phyloP scores from a whole-genome alignment of 108 stramenopile species.

The Nitzschia sp. region DNA sequence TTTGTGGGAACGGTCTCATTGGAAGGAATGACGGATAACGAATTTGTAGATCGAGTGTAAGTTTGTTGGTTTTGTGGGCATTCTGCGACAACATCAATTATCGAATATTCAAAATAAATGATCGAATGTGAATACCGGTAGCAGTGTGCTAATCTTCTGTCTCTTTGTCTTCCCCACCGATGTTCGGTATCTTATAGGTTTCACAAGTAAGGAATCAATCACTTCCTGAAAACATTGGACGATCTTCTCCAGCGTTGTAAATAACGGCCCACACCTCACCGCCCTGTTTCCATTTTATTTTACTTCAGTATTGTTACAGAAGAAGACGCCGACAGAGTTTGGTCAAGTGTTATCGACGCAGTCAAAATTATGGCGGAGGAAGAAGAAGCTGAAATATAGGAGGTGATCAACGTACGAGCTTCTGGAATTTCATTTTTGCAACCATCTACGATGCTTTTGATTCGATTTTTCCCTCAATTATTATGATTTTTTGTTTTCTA shows the following conservation, averaged over 20 bases:
- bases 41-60: conserved; percentile 61
- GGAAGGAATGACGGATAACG: conserved; percentile 70
- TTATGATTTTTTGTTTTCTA: background rate
- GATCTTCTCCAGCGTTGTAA: background rate
- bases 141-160: too few relatives aligned
- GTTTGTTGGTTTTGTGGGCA: too few relatives aligned
- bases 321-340: conserved; percentile 72
- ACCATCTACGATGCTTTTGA: too few relatives aligned
- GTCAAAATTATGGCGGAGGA: conserved; percentile 50
- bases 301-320: conserved; percentile 40
- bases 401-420: too few relatives aligned
- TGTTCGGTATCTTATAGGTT: conserved; percentile 8
- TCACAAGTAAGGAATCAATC: conserved; percentile 11
- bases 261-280: background rate
- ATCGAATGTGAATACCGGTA: background rate
- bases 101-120: too few relatives aligned
- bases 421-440: too few relatives aligned
- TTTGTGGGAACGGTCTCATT: conserved; percentile 72
- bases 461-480: too few relatives aligned
- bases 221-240: background rate
- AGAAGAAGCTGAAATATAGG: conserved; percentile 24
- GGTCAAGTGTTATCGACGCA: conserved; percentile 65
- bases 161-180: background rate
- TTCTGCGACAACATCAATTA: too few relatives aligned
- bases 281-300: background rate